Evolutionary conservation across 73 alveolate species (phyloP).

Genomic region (Paramecium tetraurelia): DNA sequence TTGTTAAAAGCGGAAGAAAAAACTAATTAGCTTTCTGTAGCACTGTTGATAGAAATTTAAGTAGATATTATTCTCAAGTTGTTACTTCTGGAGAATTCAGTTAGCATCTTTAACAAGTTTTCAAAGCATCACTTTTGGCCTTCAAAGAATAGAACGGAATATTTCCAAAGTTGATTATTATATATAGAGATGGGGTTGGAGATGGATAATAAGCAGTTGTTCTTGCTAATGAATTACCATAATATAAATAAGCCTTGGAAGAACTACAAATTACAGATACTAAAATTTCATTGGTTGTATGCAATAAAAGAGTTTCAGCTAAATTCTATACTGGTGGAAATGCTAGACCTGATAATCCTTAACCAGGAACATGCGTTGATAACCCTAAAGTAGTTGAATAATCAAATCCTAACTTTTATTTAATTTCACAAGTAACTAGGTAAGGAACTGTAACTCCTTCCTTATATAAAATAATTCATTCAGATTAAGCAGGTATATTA

Average conservation of each 20-base stretch:
- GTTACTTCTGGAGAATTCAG: conserved; percentile 71
- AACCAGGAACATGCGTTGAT: conserved; percentile 92
- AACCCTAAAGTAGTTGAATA: conserved; percentile 77
- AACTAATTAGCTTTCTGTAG: conserved; percentile 72
- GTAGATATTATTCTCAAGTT: conserved; percentile 68
- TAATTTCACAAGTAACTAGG: conserved; percentile 86
- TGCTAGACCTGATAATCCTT: conserved; percentile 75
- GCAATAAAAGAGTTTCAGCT: conserved; percentile 71
- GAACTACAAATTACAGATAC: not conserved
- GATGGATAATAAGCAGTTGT: conserved; percentile 72
- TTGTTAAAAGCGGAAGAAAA: conserved; percentile 69
- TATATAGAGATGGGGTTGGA: conserved; percentile 84
- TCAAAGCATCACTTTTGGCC: not conserved
- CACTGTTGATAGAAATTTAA: conserved; percentile 67
- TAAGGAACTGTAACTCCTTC: conserved; percentile 50
- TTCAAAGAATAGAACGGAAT: conserved; percentile 6
- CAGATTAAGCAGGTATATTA: conserved; percentile 53
- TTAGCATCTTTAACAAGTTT: not conserved
- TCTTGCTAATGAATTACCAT: conserved; percentile 68
- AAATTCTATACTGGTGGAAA: conserved; percentile 62
- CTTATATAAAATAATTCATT: conserved; percentile 64
- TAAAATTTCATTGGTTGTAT: not conserved
- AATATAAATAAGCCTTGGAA: conserved; percentile 67
- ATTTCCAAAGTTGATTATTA: conserved; percentile 42
- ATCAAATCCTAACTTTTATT: conserved; percentile 83